A percentile compares a stretch with the other conserved stretches of the same genome.
These are phyloP conservation scores for Cercospora citrullina DNA, from an alignment of 2,329 filamentous ascomycete species.

Conservation along the genomic window DNA sequence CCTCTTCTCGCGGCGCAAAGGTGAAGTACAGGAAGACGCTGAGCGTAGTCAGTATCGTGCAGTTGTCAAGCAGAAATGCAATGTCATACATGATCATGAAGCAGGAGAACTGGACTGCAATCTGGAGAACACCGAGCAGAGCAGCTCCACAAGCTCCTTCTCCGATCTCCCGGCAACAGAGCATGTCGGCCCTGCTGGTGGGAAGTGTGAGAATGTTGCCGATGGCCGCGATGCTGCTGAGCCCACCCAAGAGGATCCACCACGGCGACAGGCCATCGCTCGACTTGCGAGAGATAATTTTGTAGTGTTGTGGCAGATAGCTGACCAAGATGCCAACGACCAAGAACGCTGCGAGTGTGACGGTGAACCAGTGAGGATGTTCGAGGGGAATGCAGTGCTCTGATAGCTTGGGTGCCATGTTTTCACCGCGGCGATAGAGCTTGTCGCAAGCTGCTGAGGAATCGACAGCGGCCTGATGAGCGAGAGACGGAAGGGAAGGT, in stretches of 20 bases:
- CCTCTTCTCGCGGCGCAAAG: constrained; percentile 67
- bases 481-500: not conserved
- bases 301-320: constrained; percentile 91
- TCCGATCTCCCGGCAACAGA: constrained; percentile 80
- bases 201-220: constrained; percentile 89
- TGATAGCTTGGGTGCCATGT: constrained; percentile 17
- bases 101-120: constrained; percentile 88
- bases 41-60: constrained; percentile 4
- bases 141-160: constrained; percentile 82
- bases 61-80: not conserved
- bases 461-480: not conserved
- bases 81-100: constrained; percentile 80
- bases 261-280: constrained; percentile 95
- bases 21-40: constrained; percentile 92
- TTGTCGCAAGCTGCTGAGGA: not conserved
- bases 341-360: constrained; percentile 56
- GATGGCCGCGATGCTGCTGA: constrained; percentile 80
- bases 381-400: constrained; percentile 33
- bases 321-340: constrained; percentile 86
- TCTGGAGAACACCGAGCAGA: constrained; percentile 83
- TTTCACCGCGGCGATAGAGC: not conserved
- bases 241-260: constrained; percentile 90
- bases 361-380: constrained; percentile 33
- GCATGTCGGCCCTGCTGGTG: constrained; percentile 77
- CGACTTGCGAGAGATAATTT: constrained; percentile 80